Conservation (phyloP, 2,329 filamentous ascomycete species). For the Myriosclerotinia scirpicola region DNA sequence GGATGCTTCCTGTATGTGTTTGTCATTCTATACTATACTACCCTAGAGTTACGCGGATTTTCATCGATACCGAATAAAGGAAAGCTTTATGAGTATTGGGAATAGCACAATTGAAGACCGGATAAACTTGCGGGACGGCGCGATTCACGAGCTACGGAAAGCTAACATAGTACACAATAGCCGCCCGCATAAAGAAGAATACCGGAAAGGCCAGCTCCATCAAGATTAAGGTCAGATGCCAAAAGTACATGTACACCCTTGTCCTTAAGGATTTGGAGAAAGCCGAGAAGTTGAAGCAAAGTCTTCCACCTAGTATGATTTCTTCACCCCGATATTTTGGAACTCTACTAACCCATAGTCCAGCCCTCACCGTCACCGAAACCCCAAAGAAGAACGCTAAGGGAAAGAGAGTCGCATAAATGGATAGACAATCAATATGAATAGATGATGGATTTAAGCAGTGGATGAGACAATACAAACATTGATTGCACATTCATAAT, state of each 20-base stretch:
- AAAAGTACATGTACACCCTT: constrained; percentile 94
- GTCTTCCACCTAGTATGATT: constrained; percentile 87
- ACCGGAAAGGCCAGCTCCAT: constrained; percentile 70
- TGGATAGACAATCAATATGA: background rate
- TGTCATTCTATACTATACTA: background rate
- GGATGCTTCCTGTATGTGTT: constrained; percentile 94
- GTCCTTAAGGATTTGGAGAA: constrained; percentile 98
- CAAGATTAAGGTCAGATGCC: constrained; percentile 99
- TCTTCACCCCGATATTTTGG: background rate
- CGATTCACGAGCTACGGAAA: constrained; percentile 26
- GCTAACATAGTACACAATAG: constrained; percentile 46
- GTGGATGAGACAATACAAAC: constrained; percentile 22
- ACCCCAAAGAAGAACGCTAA: constrained; percentile 61
- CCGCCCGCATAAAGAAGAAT: constrained; percentile 95
- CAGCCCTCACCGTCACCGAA: constrained; percentile 59
- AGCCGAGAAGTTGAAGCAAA: constrained; percentile 99
- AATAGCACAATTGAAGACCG: background rate
- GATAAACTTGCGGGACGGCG: background rate
- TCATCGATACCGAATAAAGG: background rate
- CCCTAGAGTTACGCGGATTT: background rate
- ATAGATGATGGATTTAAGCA: constrained; percentile 20
- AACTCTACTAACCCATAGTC: constrained; percentile 26
- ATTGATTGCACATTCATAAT: constrained; percentile 17
- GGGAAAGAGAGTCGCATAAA: constrained; percentile 41
- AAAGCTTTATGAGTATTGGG: constrained; percentile 9